Evolutionary conservation across 2,329 filamentous ascomycete genomes (phyloP), one percentile per base, ranked within the genome.

Genomic region (Fusarium bactridioides): DNA sequence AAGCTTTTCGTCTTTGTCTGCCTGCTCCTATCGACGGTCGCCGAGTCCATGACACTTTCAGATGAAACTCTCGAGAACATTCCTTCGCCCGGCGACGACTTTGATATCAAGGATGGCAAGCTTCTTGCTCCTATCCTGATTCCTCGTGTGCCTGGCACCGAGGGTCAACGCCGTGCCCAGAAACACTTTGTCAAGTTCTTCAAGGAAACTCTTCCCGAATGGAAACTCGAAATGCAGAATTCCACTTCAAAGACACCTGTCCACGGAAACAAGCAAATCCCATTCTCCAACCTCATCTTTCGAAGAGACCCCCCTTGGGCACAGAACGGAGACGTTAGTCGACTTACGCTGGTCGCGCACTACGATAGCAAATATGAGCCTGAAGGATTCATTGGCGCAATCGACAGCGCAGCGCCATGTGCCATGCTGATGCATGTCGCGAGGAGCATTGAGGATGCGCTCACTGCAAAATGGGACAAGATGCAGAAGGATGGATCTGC

Each of bases 341-440:
- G 94, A 54, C 83, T 98, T 78, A 95, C 94, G 19, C 86, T 99
- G 61, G 96, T 95, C 11, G 96, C 96, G 44, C 96, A 99, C 80
- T 98, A 97, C 80, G 96, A 99, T 78, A 95, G 91, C 79, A 93
- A 97, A 82, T 87, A 92, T 64, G 86, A 85, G 31, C 95, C 95
- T 0, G 84, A 91, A 68, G 95, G 94, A 2, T 99, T 99, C 80
- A 93, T 99, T 65, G 96, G 96, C 1, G 96, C 95, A 1, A 97
- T 90, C 19, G 96, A 99, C 79, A 97, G 94, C 76, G 96, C 96
- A 3, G 96, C 93, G 23, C 95, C 96, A 15, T 98, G 95, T 81
- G 96, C 96, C 0, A 94, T 98, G 87, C 86, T 99, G 65, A 88
- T 99, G 89, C 93, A 97, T 80, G 90, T 92, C 18, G 93, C 95